phyloP scores from a whole-genome alignment of 1,139 yeast genomes.

The Scheffersomyces parashehatae region DNA sequence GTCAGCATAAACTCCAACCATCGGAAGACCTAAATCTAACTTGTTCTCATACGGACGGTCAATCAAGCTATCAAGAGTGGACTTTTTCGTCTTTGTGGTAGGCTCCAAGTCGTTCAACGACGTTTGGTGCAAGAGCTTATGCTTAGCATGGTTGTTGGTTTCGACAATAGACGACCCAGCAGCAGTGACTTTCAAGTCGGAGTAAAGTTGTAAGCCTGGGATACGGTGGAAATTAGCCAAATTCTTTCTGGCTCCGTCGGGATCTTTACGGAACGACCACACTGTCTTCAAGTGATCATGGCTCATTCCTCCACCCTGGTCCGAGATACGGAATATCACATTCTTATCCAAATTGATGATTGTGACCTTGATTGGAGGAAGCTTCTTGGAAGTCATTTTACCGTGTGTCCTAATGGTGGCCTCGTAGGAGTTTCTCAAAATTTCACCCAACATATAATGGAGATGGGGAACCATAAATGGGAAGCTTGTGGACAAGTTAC shows the following conservation, averaged over 20 bases:
- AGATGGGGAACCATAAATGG: constrained; percentile 86
- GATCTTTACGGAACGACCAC: constrained; percentile 83
- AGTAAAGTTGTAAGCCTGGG: constrained; percentile 55
- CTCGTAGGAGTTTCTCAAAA: constrained; percentile 79
- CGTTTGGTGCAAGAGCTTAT: constrained; percentile 27
- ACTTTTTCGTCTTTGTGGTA: constrained; percentile 30
- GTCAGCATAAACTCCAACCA: constrained; percentile 89
- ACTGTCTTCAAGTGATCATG: constrained; percentile 58
- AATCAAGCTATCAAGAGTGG: constrained; percentile 50
- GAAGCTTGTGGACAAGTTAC: constrained; percentile 61
- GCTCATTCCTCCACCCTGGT: constrained; percentile 84
- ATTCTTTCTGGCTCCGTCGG: constrained; percentile 56
- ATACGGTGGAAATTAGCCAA: constrained; percentile 65
- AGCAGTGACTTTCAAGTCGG: constrained; percentile 40
- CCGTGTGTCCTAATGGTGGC: constrained; percentile 61
- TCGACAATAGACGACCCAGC: constrained; percentile 41
- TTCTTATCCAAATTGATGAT: constrained; percentile 66
- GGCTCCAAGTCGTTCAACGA: constrained; percentile 39
- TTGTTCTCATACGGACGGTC: constrained; percentile 73
- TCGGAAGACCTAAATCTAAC: constrained; percentile 85
- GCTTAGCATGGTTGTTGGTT: constrained; percentile 12
- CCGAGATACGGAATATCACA: constrained; percentile 77
- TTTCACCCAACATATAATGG: constrained; percentile 83
- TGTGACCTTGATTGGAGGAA: constrained; percentile 73
- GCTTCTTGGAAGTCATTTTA: constrained; percentile 27